Conservation (phyloP, 352 stramenopile genomes). For the Phytophthora meadii region DNA sequence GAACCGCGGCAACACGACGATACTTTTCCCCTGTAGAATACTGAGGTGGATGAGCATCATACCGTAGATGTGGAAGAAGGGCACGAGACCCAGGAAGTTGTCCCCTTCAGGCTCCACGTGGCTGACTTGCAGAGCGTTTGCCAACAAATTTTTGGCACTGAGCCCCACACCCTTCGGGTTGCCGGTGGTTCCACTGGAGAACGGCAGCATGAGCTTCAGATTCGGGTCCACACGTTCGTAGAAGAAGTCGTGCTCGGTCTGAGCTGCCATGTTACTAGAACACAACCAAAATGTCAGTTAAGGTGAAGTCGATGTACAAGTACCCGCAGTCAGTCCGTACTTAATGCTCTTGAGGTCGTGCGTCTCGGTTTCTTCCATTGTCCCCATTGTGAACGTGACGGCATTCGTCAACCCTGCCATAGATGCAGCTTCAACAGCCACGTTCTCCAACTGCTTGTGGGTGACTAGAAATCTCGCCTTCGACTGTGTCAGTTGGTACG, state of each 20-base stretch:
- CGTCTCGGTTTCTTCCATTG: constrained; percentile 11
- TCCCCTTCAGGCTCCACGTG: constrained; percentile 66
- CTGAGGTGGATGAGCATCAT: constrained; percentile 85
- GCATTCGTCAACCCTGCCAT: constrained; percentile 35
- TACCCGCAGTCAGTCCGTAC: constrained; percentile 15
- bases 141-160: constrained; percentile 90
- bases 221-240: constrained; percentile 69
- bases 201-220: constrained; percentile 76
- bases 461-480: constrained; percentile 54
- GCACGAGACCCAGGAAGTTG: constrained; percentile 74
- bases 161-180: constrained; percentile 83
- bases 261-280: constrained; percentile 40
- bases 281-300: constrained; percentile 4
- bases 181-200: constrained; percentile 94
- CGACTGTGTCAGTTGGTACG: constrained; percentile 42
- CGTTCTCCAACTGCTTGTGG: constrained; percentile 44
- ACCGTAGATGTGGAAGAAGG: constrained; percentile 97
- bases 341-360: constrained; percentile 46
- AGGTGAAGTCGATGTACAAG: not conserved
- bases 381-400: constrained; percentile 47
- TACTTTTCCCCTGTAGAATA: constrained; percentile 78
- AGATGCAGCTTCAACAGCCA: constrained; percentile 35
- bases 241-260: constrained; percentile 48
- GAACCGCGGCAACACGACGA: constrained; percentile 91
- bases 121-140: constrained; percentile 89